Base-by-base conservation (phyloP, 495 filamentous ascomycete species). In the Hypoxylon cercidicola region DNA sequence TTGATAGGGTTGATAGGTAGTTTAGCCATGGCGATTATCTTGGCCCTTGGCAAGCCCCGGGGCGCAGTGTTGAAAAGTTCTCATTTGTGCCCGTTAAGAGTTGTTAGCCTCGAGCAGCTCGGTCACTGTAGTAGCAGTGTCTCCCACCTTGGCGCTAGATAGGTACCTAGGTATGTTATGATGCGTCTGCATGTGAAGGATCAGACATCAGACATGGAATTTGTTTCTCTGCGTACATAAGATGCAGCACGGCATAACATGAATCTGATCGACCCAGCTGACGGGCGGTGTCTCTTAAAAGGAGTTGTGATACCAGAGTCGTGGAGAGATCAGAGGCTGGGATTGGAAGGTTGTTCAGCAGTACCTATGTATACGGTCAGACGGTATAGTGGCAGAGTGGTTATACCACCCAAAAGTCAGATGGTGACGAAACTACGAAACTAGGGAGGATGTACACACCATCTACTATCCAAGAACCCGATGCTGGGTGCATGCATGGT, bases 371-470 rank as follows among this genome's bases (percentile, higher is more conserved):
- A 64, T 37, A 23, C 20, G 2, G 60, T 55, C 13, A 44, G 51
- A 41, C 43, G 46, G 54, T 58, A 62, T 67, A 41, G 54, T 68
- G 41, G 55, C n/a, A n/a, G n/a, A n/a, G n/a, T n/a, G n/a, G n/a
- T n/a, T 59, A 62, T 68, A 44, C 59, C 63, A 62, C 64, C 48
- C 23, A 44, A 19, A 19, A 63, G 64, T 68, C 64, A 68, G 59
- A 68, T 68, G 59, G 64, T 68, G 64, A 68, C 64, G 64, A 68
- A 53, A 68, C 34, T 10, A 68, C 64, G 64, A 68, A 53, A 68
- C 34, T 10, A 59, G 39, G 59, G 59, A 55, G 59, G 45, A 68
- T 62, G 64, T 59, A 39, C 59, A 62, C 64, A 68, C 64, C 64
- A 68, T 60, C 45, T 62, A 45, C 40, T 39, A 5, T 37, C 45